phyloP scores from a whole-genome alignment of 495 filamentous ascomycete genomes.

The Trichoderma orchidacearum region DNA sequence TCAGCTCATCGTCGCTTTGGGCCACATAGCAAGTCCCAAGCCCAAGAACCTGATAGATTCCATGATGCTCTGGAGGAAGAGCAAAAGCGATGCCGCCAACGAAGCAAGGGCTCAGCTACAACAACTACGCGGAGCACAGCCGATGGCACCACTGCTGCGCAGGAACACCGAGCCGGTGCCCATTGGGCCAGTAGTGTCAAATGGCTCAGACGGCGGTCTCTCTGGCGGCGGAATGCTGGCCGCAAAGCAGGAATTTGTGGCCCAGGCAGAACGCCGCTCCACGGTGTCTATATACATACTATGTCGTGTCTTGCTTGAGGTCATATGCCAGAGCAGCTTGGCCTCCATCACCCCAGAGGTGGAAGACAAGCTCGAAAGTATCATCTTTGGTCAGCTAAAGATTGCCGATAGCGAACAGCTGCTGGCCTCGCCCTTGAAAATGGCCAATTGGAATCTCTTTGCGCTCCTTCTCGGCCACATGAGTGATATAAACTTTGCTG shows the following conservation, averaged over 20 bases:
- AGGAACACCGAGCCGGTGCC: slow-evolving; percentile 37
- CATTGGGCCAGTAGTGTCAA: slow-evolving; percentile 5
- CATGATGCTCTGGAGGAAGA: slow-evolving; percentile 94
- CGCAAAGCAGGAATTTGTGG: slow-evolving; percentile 52
- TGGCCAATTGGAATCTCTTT: slow-evolving; percentile 92
- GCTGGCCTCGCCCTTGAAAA: slow-evolving; percentile 59
- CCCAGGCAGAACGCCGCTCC: slow-evolving; percentile 71
- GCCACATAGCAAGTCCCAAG: slow-evolving; percentile 84
- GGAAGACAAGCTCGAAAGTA: slow-evolving; percentile 80
- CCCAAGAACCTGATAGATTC: slow-evolving; percentile 93
- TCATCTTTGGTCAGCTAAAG: slow-evolving; percentile 86
- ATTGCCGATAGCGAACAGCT: slow-evolving; percentile 76
- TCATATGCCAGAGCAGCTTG: slow-evolving; percentile 78
- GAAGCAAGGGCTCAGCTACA: slow-evolving; percentile 45
- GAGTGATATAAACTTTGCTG: slow-evolving; percentile 80
- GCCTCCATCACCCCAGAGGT: slow-evolving; percentile 72
- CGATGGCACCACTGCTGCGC: slow-evolving; percentile 20
- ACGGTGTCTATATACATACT: slow-evolving; percentile 90
- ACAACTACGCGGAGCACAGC: slow-evolving; percentile 33
- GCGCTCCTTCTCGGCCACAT: slow-evolving; percentile 84
- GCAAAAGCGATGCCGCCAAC: slow-evolving; percentile 76
- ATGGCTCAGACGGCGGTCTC: slow-evolving; percentile 4
- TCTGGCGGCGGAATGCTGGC: slow-evolving; percentile 26
- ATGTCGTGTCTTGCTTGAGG: slow-evolving; percentile 85
- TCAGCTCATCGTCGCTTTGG: slow-evolving; percentile 83